Conservation (phyloP, 2,329 filamentous ascomycete species). For the Scedosporium minutisporum region DNA sequence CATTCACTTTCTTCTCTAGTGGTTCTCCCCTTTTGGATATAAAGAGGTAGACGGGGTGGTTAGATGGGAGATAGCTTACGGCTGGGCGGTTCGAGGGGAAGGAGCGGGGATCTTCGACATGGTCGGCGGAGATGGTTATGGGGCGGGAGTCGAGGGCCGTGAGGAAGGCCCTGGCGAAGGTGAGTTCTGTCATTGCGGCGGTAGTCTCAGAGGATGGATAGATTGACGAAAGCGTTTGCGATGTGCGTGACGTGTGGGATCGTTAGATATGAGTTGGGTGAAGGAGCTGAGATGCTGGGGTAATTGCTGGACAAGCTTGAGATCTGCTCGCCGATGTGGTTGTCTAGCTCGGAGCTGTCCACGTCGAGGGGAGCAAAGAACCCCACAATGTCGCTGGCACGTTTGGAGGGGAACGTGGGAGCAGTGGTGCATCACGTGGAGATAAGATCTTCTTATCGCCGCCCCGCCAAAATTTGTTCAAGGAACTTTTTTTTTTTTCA, state of each 20-base stretch:
- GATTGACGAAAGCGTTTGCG: neutral
- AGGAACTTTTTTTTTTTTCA: constrained; percentile 8
- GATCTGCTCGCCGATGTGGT: too few species aligned
- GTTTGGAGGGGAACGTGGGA: neutral
- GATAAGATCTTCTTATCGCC: too few species aligned
- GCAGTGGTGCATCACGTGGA: neutral
- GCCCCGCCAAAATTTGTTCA: too few species aligned
- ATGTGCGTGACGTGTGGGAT: neutral
- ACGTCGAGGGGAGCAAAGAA: neutral
- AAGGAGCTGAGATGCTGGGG: too few species aligned
- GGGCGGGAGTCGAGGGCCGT: constrained; percentile 68
- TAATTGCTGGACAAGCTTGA: too few species aligned
- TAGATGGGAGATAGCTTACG: constrained; percentile 36
- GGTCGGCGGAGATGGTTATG: constrained; percentile 73
- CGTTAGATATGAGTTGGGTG: too few species aligned
- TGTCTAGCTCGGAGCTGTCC: neutral
- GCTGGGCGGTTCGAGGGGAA: constrained; percentile 63
- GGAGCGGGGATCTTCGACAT: constrained; percentile 75
- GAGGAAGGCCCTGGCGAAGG: constrained; percentile 79
- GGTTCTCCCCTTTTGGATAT: constrained; percentile 7
- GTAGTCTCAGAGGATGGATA: neutral
- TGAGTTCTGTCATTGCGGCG: constrained; percentile 63
- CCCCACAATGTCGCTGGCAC: neutral
- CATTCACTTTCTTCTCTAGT: too few species aligned
- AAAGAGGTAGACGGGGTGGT: neutral